Base-by-base conservation (phyloP, 164 flowering plant species). In the Liriodendron chinense region DNA sequence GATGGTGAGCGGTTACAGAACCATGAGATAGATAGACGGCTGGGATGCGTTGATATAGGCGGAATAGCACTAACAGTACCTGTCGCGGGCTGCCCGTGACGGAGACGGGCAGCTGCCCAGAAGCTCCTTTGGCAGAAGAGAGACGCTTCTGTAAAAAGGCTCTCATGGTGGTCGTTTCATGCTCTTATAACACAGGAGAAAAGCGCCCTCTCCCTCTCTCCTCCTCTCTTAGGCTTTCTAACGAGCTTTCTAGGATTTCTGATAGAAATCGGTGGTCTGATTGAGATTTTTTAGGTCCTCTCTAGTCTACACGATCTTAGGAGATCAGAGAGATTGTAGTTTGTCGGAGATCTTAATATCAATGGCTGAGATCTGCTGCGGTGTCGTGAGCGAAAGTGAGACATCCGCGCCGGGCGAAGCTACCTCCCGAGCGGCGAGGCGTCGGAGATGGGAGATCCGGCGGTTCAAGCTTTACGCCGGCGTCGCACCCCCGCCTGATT, bases 291-390 rank as follows among this genome's bases (percentile, higher is more conserved):
- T 21, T 23, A 23, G n/a, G 49, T 67, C 16, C 14, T 67, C 7
- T 13, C 14, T 13, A 4, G 47, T 25, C n/a, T 23, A 28, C 21
- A 10, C 2, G 48, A 2, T 67, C 3, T n/a, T 14, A 13, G 53
- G 13, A 57, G 53, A 18, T 16, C 18, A 9, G 9, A 16, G 22
- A n/a, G 10, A 1, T 53, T 53, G 20, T 34, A 34, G 43, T 34
- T 34, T 34, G 43, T 3, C 43, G 43, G 43, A 34, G 7, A 34
- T 34, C 9, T 12, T 50, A 13, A 34, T 10, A 23, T 21, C 26
- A 63, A 84, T 88, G 87, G 89, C 89, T 66, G 91, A 86, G 62
- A 86, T 87, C 47, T 89, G 91, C 68, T 86, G 87, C 24, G 88
- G 79, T 56, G 83, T 88, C 16, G 86, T 82, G 10, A 80, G 80